Evolutionary conservation across 75 land plant genomes (phyloP), one percentile per base, ranked within the genome.

Genomic region (Cupressus sempervirens): DNA sequence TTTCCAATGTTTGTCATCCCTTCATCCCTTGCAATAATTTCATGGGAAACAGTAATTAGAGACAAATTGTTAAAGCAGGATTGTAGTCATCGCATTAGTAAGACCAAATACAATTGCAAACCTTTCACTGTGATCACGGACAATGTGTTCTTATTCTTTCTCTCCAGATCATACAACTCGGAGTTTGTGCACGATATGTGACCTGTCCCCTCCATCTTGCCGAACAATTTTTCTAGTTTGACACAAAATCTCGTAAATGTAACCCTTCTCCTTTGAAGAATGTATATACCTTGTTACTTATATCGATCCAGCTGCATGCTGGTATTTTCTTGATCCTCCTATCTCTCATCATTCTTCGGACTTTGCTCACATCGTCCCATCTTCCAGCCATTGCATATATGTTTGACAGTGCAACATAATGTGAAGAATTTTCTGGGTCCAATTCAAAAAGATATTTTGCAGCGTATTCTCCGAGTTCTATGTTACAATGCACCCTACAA

Each of bases 21-120:
- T 80, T 11, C 85, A 85, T 89, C 90, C 41, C 84, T 80, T 11
- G 82, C 89, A 72, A 89, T 74, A 52, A 89, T 88, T 83, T 76
- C 85, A 56, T 89, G 26, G 9, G 53, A 84, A 4, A 86, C 86
- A 20, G 86, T 85, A n/a, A 68, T 85, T 85, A 15, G 90, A 85
- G 13, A 87, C 85, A 34, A 88, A 23, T 41, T 83, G 82, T 6
- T 50, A 76, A 62, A 9, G 70, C 87, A 26, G 46, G 34, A 46
- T 89, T 84, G 48, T 89, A 87, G 40, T 87, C 89, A 43, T 35
- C 90, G 85, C 7, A 89, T 85, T 3, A 62, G 81, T 58, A 16
- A 90, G 82, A n/a, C n/a, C n/a, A 38, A 38, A 38, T 38, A 38
- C 53, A 12, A 50, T 50, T 13, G 53, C 53, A 50, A 50, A 13